Evolutionary conservation across 371 early-diverging fungal genomes (phyloP).

Genomic region (Fennellomyces sp.): DNA sequence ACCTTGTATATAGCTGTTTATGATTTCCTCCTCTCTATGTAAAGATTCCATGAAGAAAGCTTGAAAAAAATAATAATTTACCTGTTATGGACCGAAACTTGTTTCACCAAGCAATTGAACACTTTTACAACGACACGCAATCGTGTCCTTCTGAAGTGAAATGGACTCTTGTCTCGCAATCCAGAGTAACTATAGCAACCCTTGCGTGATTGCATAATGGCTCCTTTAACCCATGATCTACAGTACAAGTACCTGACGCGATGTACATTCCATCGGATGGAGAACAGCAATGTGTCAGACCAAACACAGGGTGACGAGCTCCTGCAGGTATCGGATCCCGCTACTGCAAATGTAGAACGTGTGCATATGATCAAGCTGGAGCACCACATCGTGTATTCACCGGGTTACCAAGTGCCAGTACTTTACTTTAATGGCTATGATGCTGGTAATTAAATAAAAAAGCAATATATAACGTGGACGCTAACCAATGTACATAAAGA

Average conservation of each 20-base stretch:
- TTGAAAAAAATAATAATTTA: neutral
- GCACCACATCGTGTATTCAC: slow-evolving; percentile 73
- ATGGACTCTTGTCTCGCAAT: neutral
- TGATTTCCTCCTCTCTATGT: neutral
- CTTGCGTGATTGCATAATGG: too few relatives aligned
- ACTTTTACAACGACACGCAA: neutral
- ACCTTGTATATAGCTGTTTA: slow-evolving; percentile 4
- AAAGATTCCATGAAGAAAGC: neutral
- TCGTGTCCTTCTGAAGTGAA: neutral
- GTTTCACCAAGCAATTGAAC: slow-evolving; percentile 6
- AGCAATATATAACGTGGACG: neutral
- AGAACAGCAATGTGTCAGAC: neutral
- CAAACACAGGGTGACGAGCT: neutral
- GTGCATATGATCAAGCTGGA: slow-evolving; percentile 39
- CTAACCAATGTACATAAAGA: slow-evolving; percentile 22
- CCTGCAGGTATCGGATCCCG: slow-evolving; percentile 4
- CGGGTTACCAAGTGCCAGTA: slow-evolving; percentile 71
- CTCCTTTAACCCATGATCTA: neutral
- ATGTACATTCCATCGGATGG: neutral
- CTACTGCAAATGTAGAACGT: neutral
- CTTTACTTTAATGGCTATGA: slow-evolving; percentile 65
- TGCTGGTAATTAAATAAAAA: slow-evolving; percentile 29
- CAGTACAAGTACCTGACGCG: neutral
- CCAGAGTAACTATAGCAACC: neutral
- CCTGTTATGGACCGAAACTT: slow-evolving; percentile 2